Conservation (phyloP, 2,329 filamentous ascomycete species). For the Microcyclospora pomicola region DNA sequence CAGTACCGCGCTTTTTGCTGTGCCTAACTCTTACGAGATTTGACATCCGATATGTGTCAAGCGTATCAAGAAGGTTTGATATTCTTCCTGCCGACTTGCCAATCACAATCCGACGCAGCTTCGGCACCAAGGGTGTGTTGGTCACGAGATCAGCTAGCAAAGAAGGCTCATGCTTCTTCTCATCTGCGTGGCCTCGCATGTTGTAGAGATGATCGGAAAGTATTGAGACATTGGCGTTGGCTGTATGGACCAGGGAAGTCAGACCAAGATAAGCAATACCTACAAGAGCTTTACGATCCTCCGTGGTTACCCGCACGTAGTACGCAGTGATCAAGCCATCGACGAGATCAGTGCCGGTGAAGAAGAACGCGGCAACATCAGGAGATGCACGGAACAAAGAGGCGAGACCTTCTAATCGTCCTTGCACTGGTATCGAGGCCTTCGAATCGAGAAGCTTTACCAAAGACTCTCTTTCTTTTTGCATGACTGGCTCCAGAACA, state of each 20-base stretch:
- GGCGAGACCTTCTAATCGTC: conserved; percentile 37
- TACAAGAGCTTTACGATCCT: conserved; percentile 53
- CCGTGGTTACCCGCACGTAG: conserved; percentile 44
- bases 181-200: conserved; percentile 57
- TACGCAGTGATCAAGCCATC: conserved; percentile 60
- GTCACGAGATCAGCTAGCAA: conserved; percentile 74
- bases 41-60: conserved; percentile 43
- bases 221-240: conserved; percentile 56
- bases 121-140: conserved; percentile 58
- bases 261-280: conserved; percentile 65
- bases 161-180: conserved; percentile 41
- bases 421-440: conserved; percentile 42
- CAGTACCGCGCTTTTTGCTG: conserved; percentile 42
- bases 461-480: conserved; percentile 47
- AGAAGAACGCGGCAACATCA: conserved; percentile 45
- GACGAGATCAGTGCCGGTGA: conserved; percentile 76
- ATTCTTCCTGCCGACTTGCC: conserved; percentile 41
- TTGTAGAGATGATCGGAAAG: conserved; percentile 74
- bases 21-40: conserved; percentile 42
- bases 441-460: conserved; percentile 50
- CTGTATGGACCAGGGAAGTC: conserved; percentile 51
- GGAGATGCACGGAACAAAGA: conserved; percentile 50
- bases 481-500: conserved; percentile 41
- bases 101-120: conserved; percentile 42
- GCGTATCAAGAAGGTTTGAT: conserved; percentile 45